These are phyloP conservation scores for Naumovozyma dairenensis DNA, from an alignment of 805 yeast species.

Conservation along the genomic window DNA sequence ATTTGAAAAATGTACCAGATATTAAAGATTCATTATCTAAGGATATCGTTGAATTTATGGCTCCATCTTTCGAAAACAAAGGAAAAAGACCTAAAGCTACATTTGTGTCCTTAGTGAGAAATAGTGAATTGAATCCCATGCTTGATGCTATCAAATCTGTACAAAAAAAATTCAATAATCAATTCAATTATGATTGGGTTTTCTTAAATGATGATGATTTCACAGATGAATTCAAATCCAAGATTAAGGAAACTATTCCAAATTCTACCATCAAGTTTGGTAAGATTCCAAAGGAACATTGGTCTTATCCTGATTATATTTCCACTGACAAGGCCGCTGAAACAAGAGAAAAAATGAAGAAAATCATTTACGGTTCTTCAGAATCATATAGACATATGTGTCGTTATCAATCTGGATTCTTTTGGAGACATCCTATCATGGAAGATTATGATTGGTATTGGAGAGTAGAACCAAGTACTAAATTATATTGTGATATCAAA, in stretches of 20 bases:
- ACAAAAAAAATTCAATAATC: slow-evolving; percentile 70
- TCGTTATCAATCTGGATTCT: slow-evolving; percentile 76
- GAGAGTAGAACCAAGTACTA: slow-evolving; percentile 84
- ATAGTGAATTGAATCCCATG: slow-evolving; percentile 50
- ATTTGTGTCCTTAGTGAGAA: slow-evolving; percentile 55
- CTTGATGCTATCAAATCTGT: slow-evolving; percentile 54
- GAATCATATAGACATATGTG: slow-evolving; percentile 85
- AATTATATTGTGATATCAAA: slow-evolving; percentile 64
- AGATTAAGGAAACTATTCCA: slow-evolving; percentile 42
- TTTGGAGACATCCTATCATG: slow-evolving; percentile 62
- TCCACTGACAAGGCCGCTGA: slow-evolving; percentile 62
- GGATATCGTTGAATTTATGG: slow-evolving; percentile 11
- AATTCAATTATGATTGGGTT: slow-evolving; percentile 84
- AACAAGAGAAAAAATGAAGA: slow-evolving; percentile 41
- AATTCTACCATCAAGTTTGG: slow-evolving; percentile 69
- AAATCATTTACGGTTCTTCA: slow-evolving; percentile 65
- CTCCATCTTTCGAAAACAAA: slow-evolving; percentile 13
- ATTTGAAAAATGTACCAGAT: slow-evolving; percentile 1
- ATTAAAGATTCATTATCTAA: slow-evolving; percentile 3
- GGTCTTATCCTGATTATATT: slow-evolving; percentile 80
- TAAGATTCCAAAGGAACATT: slow-evolving; percentile 61
- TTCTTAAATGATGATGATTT: slow-evolving; percentile 78
- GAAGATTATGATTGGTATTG: slow-evolving; percentile 75
- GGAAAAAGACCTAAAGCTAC: slow-evolving; percentile 25
- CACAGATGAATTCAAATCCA: slow-evolving; percentile 54